A percentile compares a stretch with the other conserved stretches of the same genome.
Evolutionary conservation across 768 basidiomycete species (phyloP).

Genomic region (Pisolithus albus): DNA sequence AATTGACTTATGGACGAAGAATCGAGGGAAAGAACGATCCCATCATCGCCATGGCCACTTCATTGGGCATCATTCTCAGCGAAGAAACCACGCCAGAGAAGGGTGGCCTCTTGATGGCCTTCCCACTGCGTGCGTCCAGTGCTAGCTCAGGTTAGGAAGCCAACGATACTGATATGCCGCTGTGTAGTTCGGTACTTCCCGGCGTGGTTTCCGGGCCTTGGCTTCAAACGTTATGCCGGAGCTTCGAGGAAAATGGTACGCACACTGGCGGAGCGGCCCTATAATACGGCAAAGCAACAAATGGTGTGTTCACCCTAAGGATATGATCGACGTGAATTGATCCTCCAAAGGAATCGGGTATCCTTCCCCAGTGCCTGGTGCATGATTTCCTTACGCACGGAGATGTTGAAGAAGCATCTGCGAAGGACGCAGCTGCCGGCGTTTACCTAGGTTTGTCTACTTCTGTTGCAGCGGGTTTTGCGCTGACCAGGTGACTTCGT

Average conservation of each 20-base stretch:
- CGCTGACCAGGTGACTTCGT: too few species aligned
- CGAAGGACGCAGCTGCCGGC: neutral
- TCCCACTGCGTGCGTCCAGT: slow-evolving; percentile 3
- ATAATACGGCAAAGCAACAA: slow-evolving; percentile 15
- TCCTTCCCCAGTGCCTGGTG: neutral
- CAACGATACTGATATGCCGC: too few species aligned
- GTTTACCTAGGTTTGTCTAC: neutral
- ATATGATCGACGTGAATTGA: neutral
- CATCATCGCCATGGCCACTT: neutral
- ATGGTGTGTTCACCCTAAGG: slow-evolving; percentile 12
- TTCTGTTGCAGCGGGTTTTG: neutral
- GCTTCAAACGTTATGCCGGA: neutral
- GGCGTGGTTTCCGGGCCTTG: slow-evolving; percentile 7
- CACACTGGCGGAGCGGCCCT: slow-evolving; percentile 16
- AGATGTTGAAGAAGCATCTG: neutral
- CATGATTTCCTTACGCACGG: neutral
- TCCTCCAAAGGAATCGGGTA: neutral
- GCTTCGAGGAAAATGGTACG: neutral
- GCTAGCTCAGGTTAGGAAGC: neutral
- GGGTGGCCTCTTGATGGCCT: slow-evolving; percentile 2
- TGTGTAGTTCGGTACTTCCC: slow-evolving; percentile 5
- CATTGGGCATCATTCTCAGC: neutral
- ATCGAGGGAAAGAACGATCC: neutral
- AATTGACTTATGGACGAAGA: slow-evolving; percentile 6
- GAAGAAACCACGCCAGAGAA: slow-evolving; percentile 1